Percentiles rank a stretch among this genome's conserved stretches.
These are phyloP conservation scores for Diaporthe australafricana DNA, from an alignment of 2,329 filamentous ascomycete genomes.

Conservation along the genomic window DNA sequence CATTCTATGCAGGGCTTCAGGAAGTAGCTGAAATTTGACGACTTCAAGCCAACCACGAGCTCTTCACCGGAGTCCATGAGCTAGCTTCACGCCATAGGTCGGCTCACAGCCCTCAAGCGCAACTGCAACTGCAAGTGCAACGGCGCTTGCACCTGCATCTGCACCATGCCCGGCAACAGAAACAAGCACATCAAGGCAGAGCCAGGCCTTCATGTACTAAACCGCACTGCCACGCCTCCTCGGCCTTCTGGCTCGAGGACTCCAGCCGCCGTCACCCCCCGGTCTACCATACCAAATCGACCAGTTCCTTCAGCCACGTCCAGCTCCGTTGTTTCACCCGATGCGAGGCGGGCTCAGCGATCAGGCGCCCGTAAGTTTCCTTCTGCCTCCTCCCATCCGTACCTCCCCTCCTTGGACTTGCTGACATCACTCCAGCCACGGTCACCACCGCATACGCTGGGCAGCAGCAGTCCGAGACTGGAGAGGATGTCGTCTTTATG, in stretches of 20 bases:
- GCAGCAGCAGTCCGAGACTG: conserved; percentile 27
- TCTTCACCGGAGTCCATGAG: not conserved
- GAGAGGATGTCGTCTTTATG: conserved; percentile 44
- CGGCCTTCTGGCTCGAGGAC: conserved; percentile 4
- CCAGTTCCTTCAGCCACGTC: conserved; percentile 28
- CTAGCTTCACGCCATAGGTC: not conserved
- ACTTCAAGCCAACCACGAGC: too few species aligned
- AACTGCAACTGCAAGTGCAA: too few species aligned
- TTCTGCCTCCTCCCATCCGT: not conserved
- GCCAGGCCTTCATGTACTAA: conserved; percentile 16
- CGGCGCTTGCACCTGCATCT: too few species aligned
- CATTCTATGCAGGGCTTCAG: too few species aligned
- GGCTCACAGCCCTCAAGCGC: not conserved
- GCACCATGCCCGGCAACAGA: conserved; percentile 18
- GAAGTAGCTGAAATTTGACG: too few species aligned
- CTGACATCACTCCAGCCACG: conserved; percentile 42
- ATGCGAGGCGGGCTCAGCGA: conserved; percentile 35
- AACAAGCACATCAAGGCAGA: conserved; percentile 30
- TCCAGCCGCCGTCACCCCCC: conserved; percentile 8
- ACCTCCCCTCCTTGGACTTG: not conserved
- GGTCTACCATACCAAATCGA: conserved; percentile 24
- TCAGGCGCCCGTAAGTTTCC: conserved; percentile 43
- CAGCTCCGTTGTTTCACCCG: conserved; percentile 26
- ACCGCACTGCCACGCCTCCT: conserved; percentile 6
- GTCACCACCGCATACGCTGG: conserved; percentile 40